Percentiles rank a stretch among this genome's conserved stretches.
Evolutionary conservation across 225 moss, liverwort and hornwort genomes (phyloP).

Genomic region (Polytrichum formosum): DNA sequence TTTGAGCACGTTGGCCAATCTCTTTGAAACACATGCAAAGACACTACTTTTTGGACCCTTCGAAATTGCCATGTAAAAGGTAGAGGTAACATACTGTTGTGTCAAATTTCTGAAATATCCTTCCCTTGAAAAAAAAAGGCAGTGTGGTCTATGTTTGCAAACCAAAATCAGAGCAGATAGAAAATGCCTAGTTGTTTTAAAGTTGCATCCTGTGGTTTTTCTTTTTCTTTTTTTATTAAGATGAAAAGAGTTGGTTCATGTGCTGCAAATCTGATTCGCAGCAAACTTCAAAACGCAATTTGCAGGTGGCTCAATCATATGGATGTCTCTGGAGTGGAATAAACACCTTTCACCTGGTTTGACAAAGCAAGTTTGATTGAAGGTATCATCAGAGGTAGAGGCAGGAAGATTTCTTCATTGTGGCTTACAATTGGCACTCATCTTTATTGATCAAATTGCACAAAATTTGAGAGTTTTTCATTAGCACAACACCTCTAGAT

Average conservation of each 20-base stretch:
- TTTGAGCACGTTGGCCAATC: no score
- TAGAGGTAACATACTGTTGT: no score
- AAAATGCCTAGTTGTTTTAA: neutral
- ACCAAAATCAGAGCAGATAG: neutral
- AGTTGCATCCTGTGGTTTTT: neutral
- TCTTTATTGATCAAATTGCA: no score
- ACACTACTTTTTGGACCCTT: no score
- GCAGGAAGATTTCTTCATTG: no score
- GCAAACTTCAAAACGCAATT: neutral
- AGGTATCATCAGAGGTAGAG: no score
- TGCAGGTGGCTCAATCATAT: conserved; percentile 74
- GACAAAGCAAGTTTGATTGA: conserved; percentile 18
- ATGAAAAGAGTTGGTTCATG: neutral
- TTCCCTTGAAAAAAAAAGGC: neutral
- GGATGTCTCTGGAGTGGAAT: conserved; percentile 84
- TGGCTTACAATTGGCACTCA: no score
- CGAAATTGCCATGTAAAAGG: no score
- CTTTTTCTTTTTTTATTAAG: neutral
- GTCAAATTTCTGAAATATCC: no score
- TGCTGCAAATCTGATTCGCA: neutral
- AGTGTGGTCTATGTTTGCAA: neutral
- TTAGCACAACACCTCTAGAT: no score
- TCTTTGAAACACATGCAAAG: no score
- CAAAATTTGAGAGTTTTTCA: no score
- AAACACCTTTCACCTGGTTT: conserved; percentile 27